Percentiles rank a stretch among this genome's conserved stretches.
Conservation (phyloP, 257 asterid genomes). For the Solanum dulcamara region DNA sequence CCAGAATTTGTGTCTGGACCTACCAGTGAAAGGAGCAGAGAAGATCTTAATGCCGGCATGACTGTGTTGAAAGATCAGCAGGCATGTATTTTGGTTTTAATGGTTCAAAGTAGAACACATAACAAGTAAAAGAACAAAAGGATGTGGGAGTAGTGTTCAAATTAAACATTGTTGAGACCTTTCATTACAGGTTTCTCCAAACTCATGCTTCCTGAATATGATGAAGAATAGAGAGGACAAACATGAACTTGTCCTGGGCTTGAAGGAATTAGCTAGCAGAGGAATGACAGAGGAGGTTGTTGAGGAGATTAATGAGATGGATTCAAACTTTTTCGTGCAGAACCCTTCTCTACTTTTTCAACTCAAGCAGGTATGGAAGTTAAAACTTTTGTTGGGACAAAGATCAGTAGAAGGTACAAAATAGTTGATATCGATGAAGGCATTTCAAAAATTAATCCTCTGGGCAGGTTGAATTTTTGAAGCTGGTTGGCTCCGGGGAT, state of each 20-base stretch:
- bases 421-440: not conserved
- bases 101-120: not conserved
- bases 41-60: slow-evolving; percentile 24
- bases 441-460: not conserved
- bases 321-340: slow-evolving; percentile 61
- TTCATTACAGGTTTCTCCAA: slow-evolving; percentile 44
- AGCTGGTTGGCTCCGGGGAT: slow-evolving; percentile 66
- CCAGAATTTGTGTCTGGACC: slow-evolving; percentile 30
- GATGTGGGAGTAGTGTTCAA: not conserved
- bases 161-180: slow-evolving; percentile 8
- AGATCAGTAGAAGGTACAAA: not conserved
- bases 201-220: slow-evolving; percentile 22
- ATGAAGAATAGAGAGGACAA: slow-evolving; percentile 34
- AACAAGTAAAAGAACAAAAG: not conserved
- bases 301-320: slow-evolving; percentile 65
- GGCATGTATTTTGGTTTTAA: not conserved
- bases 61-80: slow-evolving; percentile 15
- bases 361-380: slow-evolving; percentile 91
- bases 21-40: slow-evolving; percentile 33
- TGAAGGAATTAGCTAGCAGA: slow-evolving; percentile 68
- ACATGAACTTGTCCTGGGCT: slow-evolving; percentile 45
- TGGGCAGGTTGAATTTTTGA: slow-evolving; percentile 79
- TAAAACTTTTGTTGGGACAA: slow-evolving; percentile 36
- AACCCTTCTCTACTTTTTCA: slow-evolving; percentile 74
- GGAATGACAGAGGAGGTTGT: slow-evolving; percentile 90